Evolutionary conservation across 192 early-diverging fungal species (phyloP), one percentile per base, ranked within the genome.

Genomic region (Backusella parvicylindrica): DNA sequence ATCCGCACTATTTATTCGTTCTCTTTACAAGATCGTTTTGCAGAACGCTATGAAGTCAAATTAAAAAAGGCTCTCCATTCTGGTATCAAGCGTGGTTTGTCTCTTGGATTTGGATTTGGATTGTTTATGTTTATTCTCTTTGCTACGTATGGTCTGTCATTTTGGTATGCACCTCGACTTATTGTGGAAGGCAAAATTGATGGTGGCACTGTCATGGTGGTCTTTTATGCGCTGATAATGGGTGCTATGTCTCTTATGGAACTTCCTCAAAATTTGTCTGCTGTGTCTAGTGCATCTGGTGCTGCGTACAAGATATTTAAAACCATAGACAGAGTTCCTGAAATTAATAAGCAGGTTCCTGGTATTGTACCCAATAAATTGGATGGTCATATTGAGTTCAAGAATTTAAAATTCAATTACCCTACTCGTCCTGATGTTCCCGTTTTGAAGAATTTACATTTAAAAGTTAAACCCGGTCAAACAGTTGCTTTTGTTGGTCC

Each of bases 1-100:
- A 94, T 97, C 50, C 88, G 94, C 56, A 98, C 96, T 12, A 92
- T 98, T 28, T 87, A 87, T 70, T 87, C 95, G 3, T 97, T 97
- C 83, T 90, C 89, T 56, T 89, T 88, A 0, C 86, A 96, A 81
- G 80, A 90, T 33, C 89, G 91, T 63, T 92, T 93, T 76, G 50
- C 84, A 18, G 72, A 76, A 64, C 81, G 89, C 5, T 97, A 94
- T 80, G 74, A 78, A 9, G 60, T 73, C 31, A 78, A 88, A 82
- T 80, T 96, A 0, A 83, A 81, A 21, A 72, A 76, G 13, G 96
- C 94, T 32, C 86, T 87, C 63, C 72, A 76, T 12, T 75, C 79
- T 37, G 95, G 91, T 32, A 80, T 93, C 53, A 85, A 85, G 36
- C 91, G 90, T 70, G 88, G 86, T 28, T 67, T 80, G 30, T 81